Conservation (phyloP, 306 rosid species). For the Delonix regia region DNA sequence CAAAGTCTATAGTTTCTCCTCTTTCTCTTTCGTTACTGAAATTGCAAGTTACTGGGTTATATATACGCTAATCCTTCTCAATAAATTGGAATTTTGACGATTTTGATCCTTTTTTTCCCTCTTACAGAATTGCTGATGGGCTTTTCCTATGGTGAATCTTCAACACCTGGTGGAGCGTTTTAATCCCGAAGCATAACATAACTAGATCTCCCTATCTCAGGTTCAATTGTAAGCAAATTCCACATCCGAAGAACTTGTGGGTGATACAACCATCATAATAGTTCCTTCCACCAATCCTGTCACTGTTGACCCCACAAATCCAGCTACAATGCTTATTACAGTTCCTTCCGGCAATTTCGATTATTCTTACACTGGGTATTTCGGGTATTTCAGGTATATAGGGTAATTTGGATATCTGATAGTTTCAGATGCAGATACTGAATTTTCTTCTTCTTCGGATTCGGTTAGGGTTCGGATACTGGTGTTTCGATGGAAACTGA, state of each 20-base stretch:
- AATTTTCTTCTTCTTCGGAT: no score
- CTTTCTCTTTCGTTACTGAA: no score
- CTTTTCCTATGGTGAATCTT: constrained; percentile 32
- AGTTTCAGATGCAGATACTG: no score
- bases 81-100: constrained; percentile 13
- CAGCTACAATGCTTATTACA: constrained; percentile 48
- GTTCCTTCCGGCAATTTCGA: constrained; percentile 48
- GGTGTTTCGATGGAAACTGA: background rate
- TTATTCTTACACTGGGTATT: no score
- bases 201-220: no score
- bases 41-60: no score
- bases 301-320: constrained; percentile 56
- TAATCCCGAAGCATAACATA: background rate
- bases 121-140: constrained; percentile 58
- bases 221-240: background rate
- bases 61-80: no score
- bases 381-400: no score
- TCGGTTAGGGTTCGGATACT: background rate
- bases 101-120: background rate
- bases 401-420: no score
- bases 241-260: constrained; percentile 43
- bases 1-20: no score
- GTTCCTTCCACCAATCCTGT: constrained; percentile 75
- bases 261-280: constrained; percentile 56
- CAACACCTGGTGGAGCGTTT: constrained; percentile 37